These are phyloP conservation scores for Trichoderma asperellum DNA, from an alignment of 2,329 filamentous ascomycete species.

Conservation along the genomic window DNA sequence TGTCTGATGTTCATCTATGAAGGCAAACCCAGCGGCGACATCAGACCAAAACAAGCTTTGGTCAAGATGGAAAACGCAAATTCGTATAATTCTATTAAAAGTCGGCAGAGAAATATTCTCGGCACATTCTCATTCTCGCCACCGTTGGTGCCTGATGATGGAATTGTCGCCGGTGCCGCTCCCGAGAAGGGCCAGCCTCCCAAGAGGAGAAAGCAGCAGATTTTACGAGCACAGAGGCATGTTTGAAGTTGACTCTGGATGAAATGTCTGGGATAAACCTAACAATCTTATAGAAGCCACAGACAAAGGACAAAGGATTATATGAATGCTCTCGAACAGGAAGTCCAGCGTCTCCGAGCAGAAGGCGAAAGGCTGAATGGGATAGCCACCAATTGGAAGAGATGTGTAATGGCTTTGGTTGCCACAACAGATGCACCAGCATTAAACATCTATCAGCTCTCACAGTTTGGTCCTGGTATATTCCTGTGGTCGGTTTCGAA, in stretches of 20 bases:
- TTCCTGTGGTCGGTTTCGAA: slow-evolving; percentile 16
- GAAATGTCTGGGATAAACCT: not conserved
- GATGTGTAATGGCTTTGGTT: slow-evolving; percentile 7
- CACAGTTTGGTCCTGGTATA: slow-evolving; percentile 13
- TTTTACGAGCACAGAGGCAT: slow-evolving; percentile 17
- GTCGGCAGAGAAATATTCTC: slow-evolving; percentile 18
- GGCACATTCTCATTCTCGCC: slow-evolving; percentile 15
- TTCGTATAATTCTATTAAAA: slow-evolving; percentile 15
- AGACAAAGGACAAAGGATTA: slow-evolving; percentile 22
- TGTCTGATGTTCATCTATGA: slow-evolving; percentile 17
- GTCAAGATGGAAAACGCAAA: slow-evolving; percentile 19
- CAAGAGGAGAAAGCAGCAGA: slow-evolving; percentile 18
- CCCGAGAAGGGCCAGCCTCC: slow-evolving; percentile 18
- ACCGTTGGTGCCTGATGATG: slow-evolving; percentile 6
- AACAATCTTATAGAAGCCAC: not conserved
- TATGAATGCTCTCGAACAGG: slow-evolving; percentile 16
- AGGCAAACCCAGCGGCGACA: not conserved
- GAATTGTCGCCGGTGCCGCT: not conserved
- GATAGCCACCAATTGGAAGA: slow-evolving; percentile 21
- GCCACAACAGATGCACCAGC: not conserved
- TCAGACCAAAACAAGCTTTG: not conserved
- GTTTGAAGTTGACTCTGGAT: not conserved
- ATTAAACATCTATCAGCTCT: slow-evolving; percentile 8
- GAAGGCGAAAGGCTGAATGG: slow-evolving; percentile 11
- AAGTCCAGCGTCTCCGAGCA: slow-evolving; percentile 20